phyloP scores from a whole-genome alignment of 176 grass and related monocot genomes.

The Secale cereale region DNA sequence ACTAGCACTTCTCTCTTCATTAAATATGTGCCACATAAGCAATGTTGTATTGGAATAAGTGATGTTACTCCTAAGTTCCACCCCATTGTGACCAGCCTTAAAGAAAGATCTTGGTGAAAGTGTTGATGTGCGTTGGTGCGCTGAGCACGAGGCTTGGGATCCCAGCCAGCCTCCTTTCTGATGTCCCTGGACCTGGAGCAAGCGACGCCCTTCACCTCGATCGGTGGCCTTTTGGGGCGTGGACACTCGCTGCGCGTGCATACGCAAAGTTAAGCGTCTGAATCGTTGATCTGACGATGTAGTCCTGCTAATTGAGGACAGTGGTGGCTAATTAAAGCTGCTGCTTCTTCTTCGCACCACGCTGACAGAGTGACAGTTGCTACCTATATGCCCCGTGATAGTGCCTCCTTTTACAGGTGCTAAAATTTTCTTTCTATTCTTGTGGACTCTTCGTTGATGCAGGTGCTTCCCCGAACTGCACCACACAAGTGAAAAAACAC shows the following conservation, averaged over 20 bases:
- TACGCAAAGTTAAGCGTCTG: background rate
- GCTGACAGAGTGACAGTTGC: background rate
- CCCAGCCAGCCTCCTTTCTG: background rate
- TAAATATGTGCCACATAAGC: too few species aligned
- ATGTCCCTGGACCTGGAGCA: background rate
- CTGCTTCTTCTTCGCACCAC: background rate
- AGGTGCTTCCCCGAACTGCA: background rate
- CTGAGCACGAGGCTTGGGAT: background rate
- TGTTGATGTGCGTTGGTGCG: background rate
- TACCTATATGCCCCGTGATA: background rate
- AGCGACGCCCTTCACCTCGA: background rate
- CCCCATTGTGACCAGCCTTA: too few species aligned
- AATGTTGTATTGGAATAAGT: too few species aligned
- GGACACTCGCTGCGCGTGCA: background rate
- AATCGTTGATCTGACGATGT: background rate
- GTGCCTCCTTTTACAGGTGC: background rate
- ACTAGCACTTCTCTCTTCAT: too few species aligned
- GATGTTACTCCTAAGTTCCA: too few species aligned
- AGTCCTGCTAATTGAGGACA: background rate
- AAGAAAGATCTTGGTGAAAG: too few species aligned
- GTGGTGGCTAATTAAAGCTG: background rate
- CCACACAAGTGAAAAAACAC: background rate
- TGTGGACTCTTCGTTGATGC: background rate
- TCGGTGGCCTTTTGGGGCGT: background rate
- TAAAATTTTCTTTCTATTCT: background rate